A percentile compares a stretch with the other conserved stretches of the same genome.
These are phyloP conservation scores for Zoysia matrella DNA, from an alignment of 202 grass and related monocot species.

Conservation along the genomic window DNA sequence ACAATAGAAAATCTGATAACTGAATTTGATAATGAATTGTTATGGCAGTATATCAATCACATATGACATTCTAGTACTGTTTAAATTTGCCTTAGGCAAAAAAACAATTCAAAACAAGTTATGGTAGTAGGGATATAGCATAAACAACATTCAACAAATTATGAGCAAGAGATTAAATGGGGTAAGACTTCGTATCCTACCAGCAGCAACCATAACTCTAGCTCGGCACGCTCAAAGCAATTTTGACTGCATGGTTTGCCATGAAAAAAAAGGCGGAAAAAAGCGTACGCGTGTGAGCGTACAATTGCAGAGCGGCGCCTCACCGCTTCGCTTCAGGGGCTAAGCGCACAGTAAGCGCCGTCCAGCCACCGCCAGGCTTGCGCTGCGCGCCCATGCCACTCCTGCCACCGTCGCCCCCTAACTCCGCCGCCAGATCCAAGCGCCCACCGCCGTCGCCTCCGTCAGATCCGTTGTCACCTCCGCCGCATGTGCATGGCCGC, in stretches of 20 bases:
- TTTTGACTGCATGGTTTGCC: conserved; percentile 65
- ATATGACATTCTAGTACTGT: background rate
- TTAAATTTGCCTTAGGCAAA: conserved; percentile 7
- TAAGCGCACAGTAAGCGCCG: too few species aligned
- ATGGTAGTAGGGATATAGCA: conserved; percentile 12
- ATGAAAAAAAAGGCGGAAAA: too few species aligned
- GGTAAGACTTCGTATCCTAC: conserved; percentile 82
- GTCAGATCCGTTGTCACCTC: too few species aligned
- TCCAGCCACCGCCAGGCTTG: too few species aligned
- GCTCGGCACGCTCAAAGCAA: conserved; percentile 98
- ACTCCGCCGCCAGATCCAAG: too few species aligned
- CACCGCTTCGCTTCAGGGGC: too few species aligned
- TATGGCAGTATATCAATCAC: background rate
- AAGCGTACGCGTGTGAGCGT: too few species aligned
- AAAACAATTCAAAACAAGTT: background rate
- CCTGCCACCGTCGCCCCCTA: too few species aligned
- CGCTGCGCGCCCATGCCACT: too few species aligned
- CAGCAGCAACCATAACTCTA: conserved; percentile 96
- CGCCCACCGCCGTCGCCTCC: too few species aligned
- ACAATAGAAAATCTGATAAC: conserved; percentile 23
- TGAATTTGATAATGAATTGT: conserved; percentile 26
- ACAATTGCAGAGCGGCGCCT: too few species aligned
- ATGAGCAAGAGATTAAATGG: conserved; percentile 60
- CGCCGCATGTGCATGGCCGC: too few species aligned
- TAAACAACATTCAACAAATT: conserved; percentile 3